phyloP scores from a whole-genome alignment of 345 rosid species.

The Arabidopsis arenosa region DNA sequence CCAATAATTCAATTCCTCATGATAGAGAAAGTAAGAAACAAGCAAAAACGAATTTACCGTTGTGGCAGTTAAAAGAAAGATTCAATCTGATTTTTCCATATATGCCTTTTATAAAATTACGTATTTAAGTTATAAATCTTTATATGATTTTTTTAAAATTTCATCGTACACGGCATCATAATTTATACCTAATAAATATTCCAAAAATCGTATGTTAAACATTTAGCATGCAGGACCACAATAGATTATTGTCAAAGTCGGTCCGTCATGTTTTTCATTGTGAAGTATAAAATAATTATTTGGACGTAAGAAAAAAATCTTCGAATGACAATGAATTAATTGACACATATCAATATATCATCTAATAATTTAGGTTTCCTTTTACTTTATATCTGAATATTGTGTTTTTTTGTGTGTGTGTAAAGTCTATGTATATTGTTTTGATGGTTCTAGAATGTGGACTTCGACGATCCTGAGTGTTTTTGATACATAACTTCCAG shows the following conservation, averaged over 20 bases:
- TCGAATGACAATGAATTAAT: not conserved
- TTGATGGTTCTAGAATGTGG: constrained; percentile 7
- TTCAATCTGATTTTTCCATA: not conserved
- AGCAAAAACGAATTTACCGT: constrained; percentile 33
- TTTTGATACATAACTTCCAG: not conserved
- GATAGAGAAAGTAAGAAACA: constrained; percentile 18
- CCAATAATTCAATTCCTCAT: constrained; percentile 33
- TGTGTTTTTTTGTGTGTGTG: not conserved
- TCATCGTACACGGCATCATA: not conserved
- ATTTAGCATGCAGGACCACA: not conserved
- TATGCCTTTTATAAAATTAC: not conserved
- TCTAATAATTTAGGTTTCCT: not conserved
- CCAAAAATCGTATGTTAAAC: not conserved
- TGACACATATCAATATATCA: not conserved
- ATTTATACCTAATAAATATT: not conserved
- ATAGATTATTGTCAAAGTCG: not conserved
- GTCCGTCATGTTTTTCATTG: not conserved
- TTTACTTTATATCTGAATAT: not conserved
- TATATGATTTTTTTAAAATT: not conserved
- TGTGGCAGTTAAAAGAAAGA: constrained; percentile 30
- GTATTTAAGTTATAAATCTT: not conserved
- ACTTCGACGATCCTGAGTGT: not conserved
- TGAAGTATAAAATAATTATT: not conserved
- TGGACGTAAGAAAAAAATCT: not conserved
- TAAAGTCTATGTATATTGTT: not conserved